phyloP scores from a whole-genome alignment of 2,329 filamentous ascomycete species.

The Epichloe glyceriae region DNA sequence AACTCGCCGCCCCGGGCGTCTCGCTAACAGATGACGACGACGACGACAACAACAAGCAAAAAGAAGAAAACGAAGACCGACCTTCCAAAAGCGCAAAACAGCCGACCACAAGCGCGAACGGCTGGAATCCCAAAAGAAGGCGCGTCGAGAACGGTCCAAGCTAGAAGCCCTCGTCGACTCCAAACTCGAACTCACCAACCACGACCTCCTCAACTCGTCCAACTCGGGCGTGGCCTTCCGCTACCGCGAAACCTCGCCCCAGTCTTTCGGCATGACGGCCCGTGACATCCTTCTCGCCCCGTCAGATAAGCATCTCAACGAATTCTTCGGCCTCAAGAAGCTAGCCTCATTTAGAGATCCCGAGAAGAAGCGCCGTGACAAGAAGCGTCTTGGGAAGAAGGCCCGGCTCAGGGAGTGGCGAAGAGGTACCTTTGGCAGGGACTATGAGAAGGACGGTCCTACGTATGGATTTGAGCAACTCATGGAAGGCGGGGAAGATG shows the following conservation, averaged over 20 bases:
- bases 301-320: conserved; percentile 72
- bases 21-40: conserved; percentile 35
- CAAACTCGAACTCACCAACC: conserved; percentile 60
- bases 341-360: conserved; percentile 77
- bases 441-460: conserved; percentile 42
- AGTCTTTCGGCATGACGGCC: conserved; percentile 77
- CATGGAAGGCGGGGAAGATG: conserved; percentile 15
- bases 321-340: conserved; percentile 90
- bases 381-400: conserved; percentile 86
- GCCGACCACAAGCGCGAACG: conserved; percentile 48
- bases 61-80: conserved; percentile 29
- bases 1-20: conserved; percentile 34
- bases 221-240: conserved; percentile 49
- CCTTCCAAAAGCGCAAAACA: conserved; percentile 47
- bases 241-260: conserved; percentile 88
- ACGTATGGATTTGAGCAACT: conserved; percentile 42
- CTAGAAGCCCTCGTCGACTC: conserved; percentile 80
- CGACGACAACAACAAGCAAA: conserved; percentile 23
- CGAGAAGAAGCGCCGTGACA: conserved; percentile 80
- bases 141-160: conserved; percentile 68
- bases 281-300: conserved; percentile 83
- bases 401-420: conserved; percentile 80
- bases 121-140: conserved; percentile 49
- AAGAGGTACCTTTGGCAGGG: conserved; percentile 46
- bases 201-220: conserved; percentile 35